Evolutionary conservation across 306 rosid species (phyloP).

Genomic region (Rosa lucieae): DNA sequence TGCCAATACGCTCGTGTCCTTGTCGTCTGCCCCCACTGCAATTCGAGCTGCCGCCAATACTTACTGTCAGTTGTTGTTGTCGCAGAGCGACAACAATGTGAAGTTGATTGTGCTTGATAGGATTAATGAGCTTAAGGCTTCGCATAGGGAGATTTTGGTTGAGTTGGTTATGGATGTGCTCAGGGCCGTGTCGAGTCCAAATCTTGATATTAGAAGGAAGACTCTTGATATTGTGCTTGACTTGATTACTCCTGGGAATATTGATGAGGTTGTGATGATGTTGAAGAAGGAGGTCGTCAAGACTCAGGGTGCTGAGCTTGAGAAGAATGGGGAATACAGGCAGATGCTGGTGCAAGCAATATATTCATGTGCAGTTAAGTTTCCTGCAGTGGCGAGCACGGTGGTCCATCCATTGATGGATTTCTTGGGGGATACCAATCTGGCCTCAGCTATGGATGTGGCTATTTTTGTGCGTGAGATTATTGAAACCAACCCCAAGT

Average conservation of each 20-base stretch:
- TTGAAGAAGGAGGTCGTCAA: conserved; percentile 94
- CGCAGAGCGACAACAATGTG: conserved; percentile 96
- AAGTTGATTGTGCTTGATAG: conserved; percentile 88
- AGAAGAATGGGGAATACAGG: conserved; percentile 96
- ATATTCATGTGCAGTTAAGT: conserved; percentile 92
- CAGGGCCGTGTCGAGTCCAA: conserved; percentile 80
- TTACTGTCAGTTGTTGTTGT: conserved; percentile 72
- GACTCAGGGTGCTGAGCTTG: conserved; percentile 90
- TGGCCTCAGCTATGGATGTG: conserved; percentile 92
- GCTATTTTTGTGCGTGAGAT: conserved; percentile 93
- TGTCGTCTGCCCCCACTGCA: conserved; percentile 91
- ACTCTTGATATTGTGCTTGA: conserved; percentile 89
- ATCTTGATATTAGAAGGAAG: conserved; percentile 84
- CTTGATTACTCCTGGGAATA: conserved; percentile 72
- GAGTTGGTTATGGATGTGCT: conserved; percentile 96
- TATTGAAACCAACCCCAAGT: conserved; percentile 86
- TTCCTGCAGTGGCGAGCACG: conserved; percentile 94
- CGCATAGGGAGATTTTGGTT: conserved; percentile 83
- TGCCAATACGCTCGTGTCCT: conserved; percentile 83
- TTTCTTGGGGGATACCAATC: conserved; percentile 89
- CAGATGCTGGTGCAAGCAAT: conserved; percentile 97
- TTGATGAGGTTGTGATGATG: conserved; percentile 93
- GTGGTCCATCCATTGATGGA: conserved; percentile 98
- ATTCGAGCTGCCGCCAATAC: conserved; percentile 83
- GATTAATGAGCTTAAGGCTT: conserved; percentile 69